Conservation (phyloP, 768 basidiomycete species). For the Amanita rubescens region DNA sequence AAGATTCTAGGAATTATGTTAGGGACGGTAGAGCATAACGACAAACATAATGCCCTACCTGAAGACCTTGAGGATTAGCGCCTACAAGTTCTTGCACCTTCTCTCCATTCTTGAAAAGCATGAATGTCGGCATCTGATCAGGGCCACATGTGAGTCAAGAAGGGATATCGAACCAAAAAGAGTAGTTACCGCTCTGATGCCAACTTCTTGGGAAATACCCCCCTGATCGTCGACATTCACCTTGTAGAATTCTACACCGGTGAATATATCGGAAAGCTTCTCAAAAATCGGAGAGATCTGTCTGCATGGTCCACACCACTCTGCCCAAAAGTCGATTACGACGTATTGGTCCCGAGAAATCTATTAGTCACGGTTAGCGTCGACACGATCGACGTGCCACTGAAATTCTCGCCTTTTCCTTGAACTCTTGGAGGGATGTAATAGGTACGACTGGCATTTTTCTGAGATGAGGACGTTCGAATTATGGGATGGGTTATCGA, state of each 20-base stretch:
- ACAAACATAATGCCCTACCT: slow-evolving; percentile 26
- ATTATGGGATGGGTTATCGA: not conserved
- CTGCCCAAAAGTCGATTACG: slow-evolving; percentile 71
- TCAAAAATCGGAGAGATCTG: slow-evolving; percentile 61
- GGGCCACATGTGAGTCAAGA: not conserved
- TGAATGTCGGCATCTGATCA: slow-evolving; percentile 37
- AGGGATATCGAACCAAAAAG: no score
- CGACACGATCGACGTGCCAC: not conserved
- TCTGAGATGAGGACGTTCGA: not conserved
- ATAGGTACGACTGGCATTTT: slow-evolving; percentile 35
- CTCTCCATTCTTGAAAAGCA: slow-evolving; percentile 28
- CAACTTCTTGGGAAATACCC: slow-evolving; percentile 49
- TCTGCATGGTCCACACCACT: slow-evolving; percentile 71
- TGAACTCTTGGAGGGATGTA: slow-evolving; percentile 31
- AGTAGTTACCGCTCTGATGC: slow-evolving; percentile 51
- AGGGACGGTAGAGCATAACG: not conserved
- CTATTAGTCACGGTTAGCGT: slow-evolving; percentile 17
- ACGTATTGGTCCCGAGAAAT: slow-evolving; percentile 40
- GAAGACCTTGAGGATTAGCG: slow-evolving; percentile 32
- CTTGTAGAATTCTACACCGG: slow-evolving; percentile 55
- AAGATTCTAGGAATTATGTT: slow-evolving; percentile 7
- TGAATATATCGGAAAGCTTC: slow-evolving; percentile 33
- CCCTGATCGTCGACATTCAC: slow-evolving; percentile 60
- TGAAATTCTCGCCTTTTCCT: slow-evolving; percentile 31
- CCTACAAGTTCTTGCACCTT: slow-evolving; percentile 37